Evolutionary conservation across 148 eudicot genomes (phyloP), one percentile per base, ranked within the genome.

Genomic region (Cornus suecica): DNA sequence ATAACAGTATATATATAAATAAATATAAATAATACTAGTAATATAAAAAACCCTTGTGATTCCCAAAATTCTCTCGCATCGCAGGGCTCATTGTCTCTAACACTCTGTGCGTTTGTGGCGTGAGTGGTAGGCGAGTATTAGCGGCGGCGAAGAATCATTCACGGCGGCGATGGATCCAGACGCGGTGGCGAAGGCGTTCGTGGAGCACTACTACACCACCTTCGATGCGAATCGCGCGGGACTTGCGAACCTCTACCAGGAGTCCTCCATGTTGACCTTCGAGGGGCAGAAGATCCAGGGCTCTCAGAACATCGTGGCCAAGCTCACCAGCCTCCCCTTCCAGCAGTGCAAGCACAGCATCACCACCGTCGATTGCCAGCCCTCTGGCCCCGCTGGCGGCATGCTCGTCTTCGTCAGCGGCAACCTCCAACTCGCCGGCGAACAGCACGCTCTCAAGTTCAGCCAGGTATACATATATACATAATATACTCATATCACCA

Each of bases 311-410:
- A 86, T 86, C 58, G 80, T 85, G 27, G 81, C 80, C 27, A 86
- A 83, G 78, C 85, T 86, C 52, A 81, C 77, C 30, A 63, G 67
- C 45, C 78, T 85, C 5, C 86, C 86, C 37, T 86, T 86, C 63
- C 88, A 86, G 76, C 86, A 86, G 80, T 86, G 89, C 70, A 71
- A 84, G 71, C 89, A 86, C 77, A 32, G 51, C 56, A 82, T 86
- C 80, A 71, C 89, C 74, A 86, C 87, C 72, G 87, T 86, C 31
- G 87, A 86, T 80, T 86, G 87, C 68, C 89, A 86, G 82, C 89
- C 89, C 28, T 84, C 89, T 16, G 85, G 82, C 30, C 77, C 77
- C 51, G 52, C 78, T 34, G 87, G 85, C 8, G 86, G 83, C 28
- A 69, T 86, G 83, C 81, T 86, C 10, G 89, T 86, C 32, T 83